Evolutionary conservation across 306 rosid genomes (phyloP).

Genomic region (Quercus suber): DNA sequence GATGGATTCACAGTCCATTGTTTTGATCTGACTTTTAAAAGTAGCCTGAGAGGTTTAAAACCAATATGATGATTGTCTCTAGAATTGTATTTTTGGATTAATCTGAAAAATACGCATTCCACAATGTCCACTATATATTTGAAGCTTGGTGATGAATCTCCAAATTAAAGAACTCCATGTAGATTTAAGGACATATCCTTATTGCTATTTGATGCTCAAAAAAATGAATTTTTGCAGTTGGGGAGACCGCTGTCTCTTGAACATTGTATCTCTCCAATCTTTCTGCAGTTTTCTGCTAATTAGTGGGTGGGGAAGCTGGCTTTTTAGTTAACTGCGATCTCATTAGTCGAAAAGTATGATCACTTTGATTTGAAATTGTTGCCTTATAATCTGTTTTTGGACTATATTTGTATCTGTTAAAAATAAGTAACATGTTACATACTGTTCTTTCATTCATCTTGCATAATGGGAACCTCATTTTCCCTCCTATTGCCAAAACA

Average conservation of each 20-base stretch:
- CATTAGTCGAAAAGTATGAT: background rate
- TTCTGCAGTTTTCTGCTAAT: background rate
- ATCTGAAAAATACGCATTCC: background rate
- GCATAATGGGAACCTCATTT: background rate
- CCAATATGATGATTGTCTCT: background rate
- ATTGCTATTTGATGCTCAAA: background rate
- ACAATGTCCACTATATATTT: background rate
- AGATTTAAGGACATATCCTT: background rate
- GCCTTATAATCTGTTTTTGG: background rate
- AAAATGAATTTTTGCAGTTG: background rate
- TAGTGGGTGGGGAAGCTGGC: background rate
- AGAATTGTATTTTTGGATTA: background rate
- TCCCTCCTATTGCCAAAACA: background rate
- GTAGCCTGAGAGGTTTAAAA: background rate
- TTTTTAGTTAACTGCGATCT: background rate
- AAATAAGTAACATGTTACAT: background rate
- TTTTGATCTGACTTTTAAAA: too few relatives aligned
- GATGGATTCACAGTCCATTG: too few relatives aligned
- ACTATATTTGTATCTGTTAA: background rate
- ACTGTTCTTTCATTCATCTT: background rate
- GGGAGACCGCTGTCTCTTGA: background rate
- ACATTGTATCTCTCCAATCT: background rate
- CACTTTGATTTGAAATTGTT: background rate
- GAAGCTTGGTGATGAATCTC: too few relatives aligned
- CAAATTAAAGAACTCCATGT: background rate